Conservation (phyloP, 768 basidiomycete genomes). For the Rhodosporidiobolus sp. region DNA sequence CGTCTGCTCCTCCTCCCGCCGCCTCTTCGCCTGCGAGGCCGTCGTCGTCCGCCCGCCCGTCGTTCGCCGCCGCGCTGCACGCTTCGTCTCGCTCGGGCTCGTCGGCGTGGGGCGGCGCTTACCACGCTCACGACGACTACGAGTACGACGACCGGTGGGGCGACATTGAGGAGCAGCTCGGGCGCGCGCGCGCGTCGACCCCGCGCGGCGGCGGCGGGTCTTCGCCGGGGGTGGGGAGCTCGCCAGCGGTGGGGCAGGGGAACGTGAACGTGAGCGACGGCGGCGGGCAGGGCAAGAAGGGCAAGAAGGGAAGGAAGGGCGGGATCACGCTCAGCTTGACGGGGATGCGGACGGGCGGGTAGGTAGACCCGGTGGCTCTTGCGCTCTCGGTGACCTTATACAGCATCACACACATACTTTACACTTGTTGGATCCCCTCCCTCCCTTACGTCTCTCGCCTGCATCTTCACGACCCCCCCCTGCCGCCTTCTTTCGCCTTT, state of each 20-base stretch:
- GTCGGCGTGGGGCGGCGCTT: no score
- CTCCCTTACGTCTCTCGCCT: no score
- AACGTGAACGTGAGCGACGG: conserved; percentile 9
- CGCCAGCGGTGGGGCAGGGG: neutral
- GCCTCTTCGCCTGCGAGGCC: conserved; percentile 9
- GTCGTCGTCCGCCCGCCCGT: conserved; percentile 70
- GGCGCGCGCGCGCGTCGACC: conserved; percentile 21
- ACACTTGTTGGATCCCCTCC: no score
- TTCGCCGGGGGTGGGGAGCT: neutral
- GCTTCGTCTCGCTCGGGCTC: conserved; percentile 1
- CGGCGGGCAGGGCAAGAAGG: conserved; percentile 16
- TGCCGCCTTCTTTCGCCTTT: no score
- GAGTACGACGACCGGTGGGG: conserved; percentile 34
- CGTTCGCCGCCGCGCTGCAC: conserved; percentile 75
- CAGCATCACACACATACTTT: no score
- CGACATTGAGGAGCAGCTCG: conserved; percentile 33
- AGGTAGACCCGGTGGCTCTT: no score
- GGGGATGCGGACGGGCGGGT: conserved; percentile 12
- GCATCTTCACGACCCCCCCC: no score
- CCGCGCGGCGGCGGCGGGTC: neutral
- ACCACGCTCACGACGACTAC: neutral
- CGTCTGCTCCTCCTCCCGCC: conserved; percentile 41
- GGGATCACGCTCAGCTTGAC: conserved; percentile 33
- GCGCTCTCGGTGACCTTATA: no score
- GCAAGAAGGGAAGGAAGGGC: conserved; percentile 24